Base-by-base conservation (phyloP, 1,139 yeast species). In the Kodamaea alishanica region DNA sequence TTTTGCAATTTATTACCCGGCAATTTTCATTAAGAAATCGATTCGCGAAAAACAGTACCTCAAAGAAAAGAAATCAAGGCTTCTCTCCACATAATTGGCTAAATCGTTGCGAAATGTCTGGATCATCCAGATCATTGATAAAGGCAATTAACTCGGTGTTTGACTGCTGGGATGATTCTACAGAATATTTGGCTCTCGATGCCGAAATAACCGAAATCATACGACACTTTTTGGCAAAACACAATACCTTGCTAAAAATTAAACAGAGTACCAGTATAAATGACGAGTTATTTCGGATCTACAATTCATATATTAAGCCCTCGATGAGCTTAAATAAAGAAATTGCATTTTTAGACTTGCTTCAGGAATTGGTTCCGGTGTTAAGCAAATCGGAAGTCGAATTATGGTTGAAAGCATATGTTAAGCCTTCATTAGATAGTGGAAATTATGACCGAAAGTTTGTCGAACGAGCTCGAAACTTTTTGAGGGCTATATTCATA, bases 351-450 rank as follows among this genome's bases (percentile, higher is more conserved):
- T 51, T 81, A 11, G 70, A 70, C 34, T 60, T 75, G 4, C 61
- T 82, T 11, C 57, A 41, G 41, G 61, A 46, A 49, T 67, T 55
- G 44, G 66, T 41, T 68, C 73, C 51, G 42, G 71, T 54, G 40
- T 73, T 72, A 8, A 64, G 64, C 39, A 51, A 55, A 15, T 65
- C 68, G 1, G 74, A 74, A 33, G 58, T 77, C 8, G 51, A 55
- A 28, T 55, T 67, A 23, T 83, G 88, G 87, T 63, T 78, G 37
- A 62, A 63, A 32, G 65, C 74, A n/a, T 74, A 77, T 48, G 55
- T 73, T 7, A 62, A 63, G 20, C 77, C 81, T 0, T 82, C 85
- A 0, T 62, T 81, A 2, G 83, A 81, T 52, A 77, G 84, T 33
- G 83, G 83, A 0, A 84, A 85, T 2, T 67, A 50, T 40, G 73